Conservation (phyloP, 306 rosid genomes). For the Erythrophleum fordii region DNA sequence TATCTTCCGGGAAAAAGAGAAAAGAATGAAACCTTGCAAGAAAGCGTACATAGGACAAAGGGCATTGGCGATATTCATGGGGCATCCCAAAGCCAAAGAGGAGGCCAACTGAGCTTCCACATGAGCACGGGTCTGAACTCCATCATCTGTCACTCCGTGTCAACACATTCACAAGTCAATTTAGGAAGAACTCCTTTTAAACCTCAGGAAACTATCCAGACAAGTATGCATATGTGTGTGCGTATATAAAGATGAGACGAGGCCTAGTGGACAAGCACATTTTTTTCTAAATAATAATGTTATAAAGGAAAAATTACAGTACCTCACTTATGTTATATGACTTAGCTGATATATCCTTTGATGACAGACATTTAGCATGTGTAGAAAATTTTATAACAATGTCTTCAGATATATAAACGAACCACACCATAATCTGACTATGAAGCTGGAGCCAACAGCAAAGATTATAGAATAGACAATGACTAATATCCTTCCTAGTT, state of each 20-base stretch:
- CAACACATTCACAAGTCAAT: slow-evolving; percentile 20
- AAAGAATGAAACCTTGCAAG: slow-evolving; percentile 72
- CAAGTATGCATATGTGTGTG: too few relatives aligned
- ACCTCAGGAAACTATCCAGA: slow-evolving; percentile 8
- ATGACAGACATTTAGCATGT: not conserved
- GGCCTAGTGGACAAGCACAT: slow-evolving; percentile 13
- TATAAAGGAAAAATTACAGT: not conserved
- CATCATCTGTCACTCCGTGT: slow-evolving; percentile 85
- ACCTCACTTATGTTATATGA: not conserved
- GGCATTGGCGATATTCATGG: slow-evolving; percentile 89
- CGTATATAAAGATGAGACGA: not conserved
- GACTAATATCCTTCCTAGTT: slow-evolving; percentile 1
- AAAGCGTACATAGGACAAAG: slow-evolving; percentile 79
- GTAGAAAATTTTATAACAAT: not conserved
- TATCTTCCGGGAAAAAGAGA: not conserved
- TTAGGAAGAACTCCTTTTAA: not conserved
- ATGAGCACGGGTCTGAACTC: slow-evolving; percentile 94
- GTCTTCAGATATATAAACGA: not conserved
- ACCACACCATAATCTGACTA: not conserved
- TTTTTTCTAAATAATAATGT: not conserved
- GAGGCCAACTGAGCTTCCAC: slow-evolving; percentile 88
- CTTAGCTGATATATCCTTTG: not conserved
- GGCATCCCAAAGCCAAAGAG: slow-evolving; percentile 84
- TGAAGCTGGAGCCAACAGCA: not conserved
- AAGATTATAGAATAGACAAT: not conserved